These are phyloP conservation scores for Trichosporon ovoides DNA, from an alignment of 1,284 basidiomycete species.

Conservation along the genomic window DNA sequence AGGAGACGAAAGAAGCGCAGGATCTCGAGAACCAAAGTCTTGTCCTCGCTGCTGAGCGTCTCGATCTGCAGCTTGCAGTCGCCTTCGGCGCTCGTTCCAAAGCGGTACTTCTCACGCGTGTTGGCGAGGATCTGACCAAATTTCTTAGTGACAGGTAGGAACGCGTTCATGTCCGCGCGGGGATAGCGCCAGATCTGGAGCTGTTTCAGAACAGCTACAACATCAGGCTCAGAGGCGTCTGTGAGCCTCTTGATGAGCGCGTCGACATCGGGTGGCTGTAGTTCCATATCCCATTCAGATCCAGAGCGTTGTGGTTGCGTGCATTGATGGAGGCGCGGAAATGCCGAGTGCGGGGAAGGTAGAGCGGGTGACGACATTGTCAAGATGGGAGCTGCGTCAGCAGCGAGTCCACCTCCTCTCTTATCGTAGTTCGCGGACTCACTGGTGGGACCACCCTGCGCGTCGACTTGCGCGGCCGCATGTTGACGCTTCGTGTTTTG, in stretches of 20 bases:
- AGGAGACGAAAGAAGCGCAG: constrained; percentile 82
- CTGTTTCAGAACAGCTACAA: constrained; percentile 22
- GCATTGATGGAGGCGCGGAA: background rate
- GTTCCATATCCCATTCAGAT: background rate
- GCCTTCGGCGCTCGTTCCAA: constrained; percentile 22
- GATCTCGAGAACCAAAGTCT: constrained; percentile 72
- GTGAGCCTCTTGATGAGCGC: constrained; percentile 33
- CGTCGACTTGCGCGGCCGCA: constrained; percentile 40
- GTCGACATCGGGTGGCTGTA: constrained; percentile 33
- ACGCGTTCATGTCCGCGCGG: constrained; percentile 92
- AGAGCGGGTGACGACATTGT: too few species aligned
- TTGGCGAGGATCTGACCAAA: constrained; percentile 85
- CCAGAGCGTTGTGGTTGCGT: background rate
- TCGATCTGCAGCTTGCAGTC: constrained; percentile 60
- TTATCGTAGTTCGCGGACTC: background rate
- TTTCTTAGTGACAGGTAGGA: constrained; percentile 91
- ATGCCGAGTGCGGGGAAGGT: background rate
- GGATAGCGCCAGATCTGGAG: constrained; percentile 77
- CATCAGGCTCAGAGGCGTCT: constrained; percentile 26
- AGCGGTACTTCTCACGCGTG: constrained; percentile 68
- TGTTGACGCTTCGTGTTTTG: constrained; percentile 11
- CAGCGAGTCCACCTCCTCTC: background rate
- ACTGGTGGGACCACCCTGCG: constrained; percentile 38
- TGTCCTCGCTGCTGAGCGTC: constrained; percentile 70
- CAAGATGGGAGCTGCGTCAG: constrained; percentile 1